Conservation (phyloP, 2,329 filamentous ascomycete species). For the Exserohilum rostratum region DNA sequence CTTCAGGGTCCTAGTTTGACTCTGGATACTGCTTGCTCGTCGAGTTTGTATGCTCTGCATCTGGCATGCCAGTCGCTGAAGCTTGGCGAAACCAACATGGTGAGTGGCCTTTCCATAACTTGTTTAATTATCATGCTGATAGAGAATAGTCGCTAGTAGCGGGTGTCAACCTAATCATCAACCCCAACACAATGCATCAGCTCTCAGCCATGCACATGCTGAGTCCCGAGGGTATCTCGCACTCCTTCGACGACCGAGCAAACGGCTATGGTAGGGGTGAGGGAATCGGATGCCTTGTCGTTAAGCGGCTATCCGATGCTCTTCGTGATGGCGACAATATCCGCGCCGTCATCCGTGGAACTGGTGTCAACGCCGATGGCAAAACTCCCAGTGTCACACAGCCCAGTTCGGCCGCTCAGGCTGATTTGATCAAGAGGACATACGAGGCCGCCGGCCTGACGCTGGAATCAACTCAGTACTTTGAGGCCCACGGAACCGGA, state of each 20-base stretch:
- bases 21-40: slow-evolving; percentile 37
- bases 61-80: slow-evolving; percentile 21
- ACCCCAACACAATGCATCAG: too few species aligned
- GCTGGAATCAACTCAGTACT: slow-evolving; percentile 24
- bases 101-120: slow-evolving; percentile 1
- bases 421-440: slow-evolving; percentile 26
- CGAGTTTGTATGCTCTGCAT: slow-evolving; percentile 25
- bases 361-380: slow-evolving; percentile 24
- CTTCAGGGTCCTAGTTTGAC: slow-evolving; percentile 28
- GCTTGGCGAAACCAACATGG: slow-evolving; percentile 6
- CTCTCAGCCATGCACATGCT: not conserved
- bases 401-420: slow-evolving; percentile 54
- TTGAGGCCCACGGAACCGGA: slow-evolving; percentile 52
- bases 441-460: slow-evolving; percentile 47
- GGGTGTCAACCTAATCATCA: slow-evolving; percentile 10
- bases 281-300: slow-evolving; percentile 27
- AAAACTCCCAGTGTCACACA: slow-evolving; percentile 18
- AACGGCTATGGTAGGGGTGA: slow-evolving; percentile 36
- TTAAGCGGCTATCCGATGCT: slow-evolving; percentile 30
- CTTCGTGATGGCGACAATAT: slow-evolving; percentile 31
- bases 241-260: slow-evolving; percentile 57
- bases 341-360: slow-evolving; percentile 29
- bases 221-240: slow-evolving; percentile 32
- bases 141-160: not conserved
- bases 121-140: too few species aligned